Conservation (phyloP, 371 early-diverging fungal genomes). For the Nematocida sp. region DNA sequence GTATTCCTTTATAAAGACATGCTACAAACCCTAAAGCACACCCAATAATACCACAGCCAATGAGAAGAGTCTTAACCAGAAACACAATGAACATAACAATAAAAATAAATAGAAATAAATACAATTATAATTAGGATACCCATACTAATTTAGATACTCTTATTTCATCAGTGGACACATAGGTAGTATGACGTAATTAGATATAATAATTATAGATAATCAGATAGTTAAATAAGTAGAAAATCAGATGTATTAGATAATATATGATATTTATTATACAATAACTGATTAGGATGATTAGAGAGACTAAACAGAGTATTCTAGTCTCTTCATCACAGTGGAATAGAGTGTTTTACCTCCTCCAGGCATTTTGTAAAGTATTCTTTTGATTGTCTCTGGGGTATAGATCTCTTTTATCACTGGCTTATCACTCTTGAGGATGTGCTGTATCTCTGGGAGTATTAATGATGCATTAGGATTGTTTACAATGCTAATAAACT, state of each 20-base stretch:
- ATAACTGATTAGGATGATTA: background rate
- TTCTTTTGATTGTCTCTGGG: background rate
- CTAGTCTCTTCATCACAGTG: conserved; percentile 15
- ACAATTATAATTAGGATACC: too few relatives aligned
- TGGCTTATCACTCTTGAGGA: conserved; percentile 15
- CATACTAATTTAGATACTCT: too few relatives aligned
- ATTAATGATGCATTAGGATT: conserved; percentile 56
- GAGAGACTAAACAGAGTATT: background rate
- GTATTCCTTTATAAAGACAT: conserved; percentile 57
- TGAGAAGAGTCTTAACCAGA: conserved; percentile 42
- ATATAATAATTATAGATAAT: too few relatives aligned
- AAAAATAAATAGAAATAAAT: conserved; percentile 36
- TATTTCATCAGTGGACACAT: too few relatives aligned
- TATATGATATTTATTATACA: background rate
- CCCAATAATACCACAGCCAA: conserved; percentile 51
- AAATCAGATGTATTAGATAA: too few relatives aligned
- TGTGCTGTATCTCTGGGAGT: conserved; percentile 55
- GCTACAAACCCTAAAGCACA: conserved; percentile 53
- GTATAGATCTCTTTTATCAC: conserved; percentile 17
- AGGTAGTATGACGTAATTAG: too few relatives aligned
- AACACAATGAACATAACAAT: conserved; percentile 27
- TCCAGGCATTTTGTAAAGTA: conserved; percentile 43
- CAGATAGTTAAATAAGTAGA: too few relatives aligned
- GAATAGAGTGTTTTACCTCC: conserved; percentile 27
- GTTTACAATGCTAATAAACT: conserved; percentile 54